phyloP scores from a whole-genome alignment of 345 rosid genomes.

The Viola odorata region DNA sequence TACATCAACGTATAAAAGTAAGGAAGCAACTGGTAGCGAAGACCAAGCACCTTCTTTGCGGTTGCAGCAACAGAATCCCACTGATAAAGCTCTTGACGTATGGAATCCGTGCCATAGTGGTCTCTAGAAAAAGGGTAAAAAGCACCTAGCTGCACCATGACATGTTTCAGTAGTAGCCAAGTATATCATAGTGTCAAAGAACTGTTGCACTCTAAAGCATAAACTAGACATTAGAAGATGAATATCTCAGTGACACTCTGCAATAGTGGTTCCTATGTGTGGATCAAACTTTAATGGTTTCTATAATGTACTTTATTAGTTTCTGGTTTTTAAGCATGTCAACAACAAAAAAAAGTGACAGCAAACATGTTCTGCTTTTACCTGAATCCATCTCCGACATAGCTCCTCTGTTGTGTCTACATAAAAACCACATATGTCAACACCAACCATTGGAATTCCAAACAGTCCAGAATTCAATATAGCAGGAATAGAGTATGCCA shows the following conservation, averaged over 20 bases:
- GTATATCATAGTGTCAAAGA: no score
- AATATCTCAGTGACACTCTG: no score
- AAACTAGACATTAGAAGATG: no score
- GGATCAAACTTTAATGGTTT: no score
- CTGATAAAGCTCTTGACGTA: slow-evolving; percentile 57
- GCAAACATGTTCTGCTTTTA: no score
- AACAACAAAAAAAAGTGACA: no score
- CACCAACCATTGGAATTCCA: slow-evolving; percentile 79
- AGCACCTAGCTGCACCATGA: slow-evolving; percentile 68
- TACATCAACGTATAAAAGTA: slow-evolving; percentile 77
- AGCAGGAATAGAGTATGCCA: slow-evolving; percentile 48
- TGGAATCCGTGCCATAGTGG: slow-evolving; percentile 28
- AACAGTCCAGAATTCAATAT: slow-evolving; percentile 62
- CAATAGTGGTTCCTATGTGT: no score
- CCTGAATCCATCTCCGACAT: slow-evolving; percentile 72
- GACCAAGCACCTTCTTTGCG: slow-evolving; percentile 54
- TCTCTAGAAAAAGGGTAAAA: slow-evolving; percentile 80
- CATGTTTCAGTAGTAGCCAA: no score
- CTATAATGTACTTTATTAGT: no score
- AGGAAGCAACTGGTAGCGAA: slow-evolving; percentile 85
- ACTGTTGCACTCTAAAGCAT: no score
- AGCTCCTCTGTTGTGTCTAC: slow-evolving; percentile 57
- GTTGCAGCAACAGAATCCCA: slow-evolving; percentile 69
- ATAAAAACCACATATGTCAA: slow-evolving; percentile 65
- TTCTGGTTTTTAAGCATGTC: no score